These are phyloP conservation scores for Carex parvula DNA, from an alignment of 176 grass and related monocot genomes.

Conservation along the genomic window DNA sequence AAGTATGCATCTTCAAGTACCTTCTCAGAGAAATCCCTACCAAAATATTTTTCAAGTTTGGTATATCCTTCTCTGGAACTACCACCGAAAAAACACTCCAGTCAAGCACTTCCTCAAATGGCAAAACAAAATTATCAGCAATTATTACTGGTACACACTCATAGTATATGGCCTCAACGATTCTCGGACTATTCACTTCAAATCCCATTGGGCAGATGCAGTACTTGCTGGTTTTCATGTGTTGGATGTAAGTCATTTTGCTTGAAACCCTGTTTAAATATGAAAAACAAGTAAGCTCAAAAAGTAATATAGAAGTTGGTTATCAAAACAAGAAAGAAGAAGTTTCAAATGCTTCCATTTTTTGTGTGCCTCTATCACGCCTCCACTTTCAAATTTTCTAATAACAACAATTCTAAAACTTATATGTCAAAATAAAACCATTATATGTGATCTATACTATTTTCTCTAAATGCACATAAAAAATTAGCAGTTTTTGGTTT, in stretches of 20 bases:
- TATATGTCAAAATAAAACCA: too few species aligned
- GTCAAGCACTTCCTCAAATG: slow-evolving; percentile 63
- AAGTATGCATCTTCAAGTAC: slow-evolving; percentile 66
- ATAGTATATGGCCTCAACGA: slow-evolving; percentile 79
- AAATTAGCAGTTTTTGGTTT: too few species aligned
- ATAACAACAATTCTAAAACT: too few species aligned
- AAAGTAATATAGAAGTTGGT: background rate
- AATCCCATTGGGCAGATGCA: slow-evolving; percentile 88
- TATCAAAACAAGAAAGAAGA: background rate
- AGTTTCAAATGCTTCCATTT: too few species aligned
- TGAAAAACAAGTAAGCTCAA: background rate
- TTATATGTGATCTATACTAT: too few species aligned
- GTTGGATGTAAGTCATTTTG: slow-evolving; percentile 66
- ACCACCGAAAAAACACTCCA: slow-evolving; percentile 71
- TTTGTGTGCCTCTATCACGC: too few species aligned
- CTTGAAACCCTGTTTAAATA: slow-evolving; percentile 39
- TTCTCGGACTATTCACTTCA: slow-evolving; percentile 88
- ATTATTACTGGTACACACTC: slow-evolving; percentile 88
- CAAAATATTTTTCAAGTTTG: slow-evolving; percentile 71
- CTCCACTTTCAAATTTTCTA: too few species aligned
- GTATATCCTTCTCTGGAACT: slow-evolving; percentile 73
- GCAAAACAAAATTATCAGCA: slow-evolving; percentile 83
- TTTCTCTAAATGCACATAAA: too few species aligned
- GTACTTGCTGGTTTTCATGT: slow-evolving; percentile 86
- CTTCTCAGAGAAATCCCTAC: slow-evolving; percentile 51